Evolutionary conservation across 2,329 filamentous ascomycete genomes (phyloP), one percentile per base, ranked within the genome.

Genomic region (Penicillium corylophilum): DNA sequence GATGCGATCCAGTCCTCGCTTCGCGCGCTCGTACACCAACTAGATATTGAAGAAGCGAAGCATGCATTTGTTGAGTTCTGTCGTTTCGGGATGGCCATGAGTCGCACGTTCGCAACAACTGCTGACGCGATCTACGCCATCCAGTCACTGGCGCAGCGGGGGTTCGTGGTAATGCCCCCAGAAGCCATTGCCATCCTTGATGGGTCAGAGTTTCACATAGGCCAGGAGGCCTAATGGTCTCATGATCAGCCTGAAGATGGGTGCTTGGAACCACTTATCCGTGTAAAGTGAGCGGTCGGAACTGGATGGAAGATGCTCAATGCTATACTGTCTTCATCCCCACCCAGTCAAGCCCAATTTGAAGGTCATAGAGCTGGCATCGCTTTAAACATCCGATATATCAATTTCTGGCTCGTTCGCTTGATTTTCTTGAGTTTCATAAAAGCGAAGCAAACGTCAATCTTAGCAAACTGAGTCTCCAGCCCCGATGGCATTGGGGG

Each of bases 41-140:
- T 67, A 38, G 54, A 62, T 9, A 39, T 29, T n/a, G 56, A 62
- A 4, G 59, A 66, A 24, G 52, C 55, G 16, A 56, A 18, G 23
- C 47, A 60, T n/a, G 59, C 59, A 2, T 69, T 70, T 38, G 45
- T 56, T 24, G 63, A 70, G 39, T 50, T 69, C 18, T 67, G 60
- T 52, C 63, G 59, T 10, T 62, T 65, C 35, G 49, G 65, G 4
- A 50, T 50, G 2, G 59, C 63, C 3, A 60, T 69, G 44, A 58
- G 64, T 31, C 58, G 56, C 24, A 62, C 61, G 38, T 60, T 65
- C 35, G 50, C 63, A 13, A 45, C 54, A 12, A 64, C 59, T 2
- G 56, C 62, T 29, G 54, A 55, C 5, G 57, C 59, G 28, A 51
- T 68, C 20, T 47, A 56, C n/a, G 57, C 54, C 3, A 62, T 70